Conservation (phyloP, 2,329 filamentous ascomycete genomes). For the Aspergillus flavus region DNA sequence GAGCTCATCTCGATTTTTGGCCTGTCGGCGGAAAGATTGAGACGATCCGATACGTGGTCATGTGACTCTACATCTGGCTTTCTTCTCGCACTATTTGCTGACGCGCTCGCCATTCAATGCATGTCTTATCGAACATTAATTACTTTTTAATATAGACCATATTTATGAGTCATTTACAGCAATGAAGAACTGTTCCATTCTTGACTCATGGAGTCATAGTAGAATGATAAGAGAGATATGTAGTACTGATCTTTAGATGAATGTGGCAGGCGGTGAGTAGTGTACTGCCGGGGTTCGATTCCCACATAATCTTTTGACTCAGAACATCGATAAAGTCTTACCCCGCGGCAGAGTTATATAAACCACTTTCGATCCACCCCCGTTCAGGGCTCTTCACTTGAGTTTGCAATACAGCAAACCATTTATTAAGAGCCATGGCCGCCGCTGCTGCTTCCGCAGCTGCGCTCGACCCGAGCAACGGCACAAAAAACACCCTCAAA, state of each 20-base stretch:
- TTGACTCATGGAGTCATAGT: not conserved
- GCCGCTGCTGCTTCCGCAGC: constrained; percentile 55
- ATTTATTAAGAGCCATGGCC: constrained; percentile 38
- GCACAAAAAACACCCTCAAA: constrained; percentile 64
- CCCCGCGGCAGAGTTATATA: constrained; percentile 9
- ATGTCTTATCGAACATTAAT: not conserved
- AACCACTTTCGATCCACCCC: constrained; percentile 11
- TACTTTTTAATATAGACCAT: not conserved
- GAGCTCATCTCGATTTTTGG: constrained; percentile 25
- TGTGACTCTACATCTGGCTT: constrained; percentile 15
- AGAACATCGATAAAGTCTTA: constrained; percentile 13
- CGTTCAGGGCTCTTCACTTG: constrained; percentile 20
- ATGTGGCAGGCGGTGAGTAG: constrained; percentile 20
- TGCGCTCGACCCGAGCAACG: constrained; percentile 57
- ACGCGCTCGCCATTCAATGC: not conserved
- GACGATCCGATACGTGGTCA: constrained; percentile 20
- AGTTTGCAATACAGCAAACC: constrained; percentile 30
- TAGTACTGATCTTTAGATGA: not conserved
- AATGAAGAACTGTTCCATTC: too few relatives aligned
- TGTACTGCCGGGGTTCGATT: constrained; percentile 9
- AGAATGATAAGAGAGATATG: not conserved
- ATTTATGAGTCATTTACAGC: not conserved
- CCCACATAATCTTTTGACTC: constrained; percentile 24
- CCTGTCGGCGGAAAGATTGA: constrained; percentile 24
- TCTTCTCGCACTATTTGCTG: not conserved